Base-by-base conservation (phyloP, 2,329 filamentous ascomycete genomes). In the Nothophaeocryptopus gaeumannii region DNA sequence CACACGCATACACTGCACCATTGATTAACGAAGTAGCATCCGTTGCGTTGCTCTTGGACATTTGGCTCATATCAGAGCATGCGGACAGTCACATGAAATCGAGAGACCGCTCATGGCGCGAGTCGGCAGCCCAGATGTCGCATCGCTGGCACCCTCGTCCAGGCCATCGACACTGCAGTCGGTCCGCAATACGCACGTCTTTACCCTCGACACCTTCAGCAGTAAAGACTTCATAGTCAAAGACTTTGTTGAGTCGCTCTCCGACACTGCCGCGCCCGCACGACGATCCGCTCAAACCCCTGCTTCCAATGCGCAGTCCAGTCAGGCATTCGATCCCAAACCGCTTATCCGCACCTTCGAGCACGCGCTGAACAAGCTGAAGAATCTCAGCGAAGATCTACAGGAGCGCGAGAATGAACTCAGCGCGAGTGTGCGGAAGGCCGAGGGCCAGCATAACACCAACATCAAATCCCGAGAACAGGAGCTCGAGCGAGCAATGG, bases 301-400 rank as follows among this genome's bases (percentile, higher is more conserved):
- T 29, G 58, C 55, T 62, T 65, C 54, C 56, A 67, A 54, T 59
- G 34, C 63, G 33, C 54, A 68, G 45, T 34, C 59, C 61, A 48
- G 61, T 52, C 63, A 65, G 58, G 67, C 67, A 13, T 99, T 99
- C 73, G 93, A 99, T 65, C 90, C 93, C 0, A 99, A 99, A 72
- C 95, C 93, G 30, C 77, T 99, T 61, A 99, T 99, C 63, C 85
- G 93, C 52, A 91, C 89, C 1, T 99, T 99, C 69, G 93, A 99
- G 68, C 76, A 82, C 67, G 83, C 83, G 20, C 71, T 90, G 14
- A 81, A 82, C 34, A 84, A 87, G 53, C 77, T 92, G 39, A 84
- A 81, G 40, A 75, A 77, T 16, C 78, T 92, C 11, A 86, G 84
- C 5, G 89, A 93, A 49, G 90, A 97, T 65, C 78, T 99, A 5